Base-by-base conservation (phyloP, 805 yeast genomes). In the Candida taoyuanica region DNA sequence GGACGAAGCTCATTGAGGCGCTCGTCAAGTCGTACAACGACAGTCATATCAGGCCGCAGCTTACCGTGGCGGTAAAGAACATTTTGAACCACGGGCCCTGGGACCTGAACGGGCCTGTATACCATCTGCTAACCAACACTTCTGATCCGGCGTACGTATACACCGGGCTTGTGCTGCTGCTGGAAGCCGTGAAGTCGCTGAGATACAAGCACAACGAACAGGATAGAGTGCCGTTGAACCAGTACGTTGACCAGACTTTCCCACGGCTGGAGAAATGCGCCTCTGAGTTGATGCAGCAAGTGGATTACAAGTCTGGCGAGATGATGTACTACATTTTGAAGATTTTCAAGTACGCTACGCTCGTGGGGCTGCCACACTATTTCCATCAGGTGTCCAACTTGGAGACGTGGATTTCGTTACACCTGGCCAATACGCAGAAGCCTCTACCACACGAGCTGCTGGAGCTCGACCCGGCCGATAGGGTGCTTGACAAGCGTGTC, bases 351-450 rank as follows among this genome's bases (percentile, higher is more conserved):
- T 82, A 71, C 55, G 70, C 72, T 18, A 73, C 85, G 9, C 70
- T 71, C 52, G 73, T 68, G 36, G 78, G 77, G 44, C 63, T 81
- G 34, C 85, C 89, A 1, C 68, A 58, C 17, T 74, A 74, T 44
- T 65, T 74, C 36, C 56, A 50, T 17, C 56, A 65, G 33, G 37
- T 55, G 13, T 56, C 58, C 7, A 63, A 64, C 46, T 61, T 70
- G 44, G 67, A 59, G 43, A 53, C 71, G 17, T 84, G 93, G 91
- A 73, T 82, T 23, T 74, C 76, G 33, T 68, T 84, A 48, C 89
- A 82, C 57, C 74, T 79, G 26, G 67, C 68, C 16, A 64, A 81
- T 11, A 69, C 79, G 39, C 73, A 76, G 46, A 70, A 73, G 65
- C 65, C 64, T 7, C 64, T 78, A 12, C 85, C 85, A 1, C 48